Base-by-base conservation (phyloP, 257 asterid genomes). In the Capsicum baccatum region DNA sequence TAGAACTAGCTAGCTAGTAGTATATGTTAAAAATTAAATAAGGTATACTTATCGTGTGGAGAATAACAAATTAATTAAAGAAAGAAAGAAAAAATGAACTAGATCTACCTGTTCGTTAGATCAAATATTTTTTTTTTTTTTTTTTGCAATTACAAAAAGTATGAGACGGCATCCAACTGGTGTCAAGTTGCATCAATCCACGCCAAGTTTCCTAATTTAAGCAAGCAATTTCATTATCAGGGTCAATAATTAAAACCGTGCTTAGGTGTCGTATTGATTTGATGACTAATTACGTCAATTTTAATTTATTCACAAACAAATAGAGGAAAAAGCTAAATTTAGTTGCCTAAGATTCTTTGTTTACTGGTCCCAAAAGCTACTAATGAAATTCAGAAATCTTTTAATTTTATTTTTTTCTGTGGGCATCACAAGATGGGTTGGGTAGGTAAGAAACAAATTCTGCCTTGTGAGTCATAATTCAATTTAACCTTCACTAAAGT, bases 391-490 rank as follows among this genome's bases (percentile, higher is more conserved):
- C 11, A 70, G 84, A 76, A 63, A 4, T 15, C 58, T 44, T 71
- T 64, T 64, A 21, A 64, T 64, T 64, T 44, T 17, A 13, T 37
- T 67, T 44, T 47, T 48, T 66, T 8, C 42, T 66, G 52, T 79
- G 80, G 52, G 42, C 35, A 63, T 58, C 50, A 59, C 50, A 89
- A 79, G 66, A 82, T 85, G 90, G 98, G 98, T 91, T 88, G 91
- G 97, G 97, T 93, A 84, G 97, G 90, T 93, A 83, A 93, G 97
- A 89, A 92, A 90, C 95, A 93, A 83, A 85, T 52, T 79, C 52
- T 64, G 73, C 86, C 79, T 87, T 84, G 60, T 89, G 87, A 86
- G 86, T 88, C 94, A 84, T 87, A 84, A 84, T 87, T 66, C 56
- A 81, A 42, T 59, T 81, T 62, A 73, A 48, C 35, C 73, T 89